Conservation (phyloP, 2,329 filamentous ascomycete species). For the Ustulina deusta region DNA sequence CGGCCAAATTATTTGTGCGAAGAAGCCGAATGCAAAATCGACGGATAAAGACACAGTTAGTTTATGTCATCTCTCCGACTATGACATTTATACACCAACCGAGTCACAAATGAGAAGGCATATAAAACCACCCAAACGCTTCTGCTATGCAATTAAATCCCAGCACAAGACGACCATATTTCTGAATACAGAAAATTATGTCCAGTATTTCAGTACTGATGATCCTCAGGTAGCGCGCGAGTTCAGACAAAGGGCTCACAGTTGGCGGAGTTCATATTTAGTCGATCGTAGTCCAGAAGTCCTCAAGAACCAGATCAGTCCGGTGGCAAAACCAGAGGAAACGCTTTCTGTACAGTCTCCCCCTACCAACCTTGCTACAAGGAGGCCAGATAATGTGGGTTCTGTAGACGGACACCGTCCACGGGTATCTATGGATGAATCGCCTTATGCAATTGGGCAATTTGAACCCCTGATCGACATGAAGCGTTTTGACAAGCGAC, state of each 20-base stretch:
- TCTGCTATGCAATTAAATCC: conserved; percentile 90
- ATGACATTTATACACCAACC: conserved; percentile 87
- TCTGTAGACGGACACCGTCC: conserved; percentile 53
- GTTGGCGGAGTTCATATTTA: conserved; percentile 93
- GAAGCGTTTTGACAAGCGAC: conserved; percentile 66
- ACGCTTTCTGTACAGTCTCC: conserved; percentile 50
- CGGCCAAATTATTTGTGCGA: conserved; percentile 79
- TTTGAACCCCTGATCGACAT: conserved; percentile 77
- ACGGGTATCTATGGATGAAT: conserved; percentile 60
- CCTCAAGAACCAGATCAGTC: conserved; percentile 48
- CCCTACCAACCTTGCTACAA: conserved; percentile 45
- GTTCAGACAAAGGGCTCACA: conserved; percentile 79
- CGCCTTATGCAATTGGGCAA: conserved; percentile 72
- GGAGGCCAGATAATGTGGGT: conserved; percentile 50
- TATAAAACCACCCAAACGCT: conserved; percentile 85
- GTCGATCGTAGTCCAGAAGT: conserved; percentile 71
- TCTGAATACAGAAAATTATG: conserved; percentile 83
- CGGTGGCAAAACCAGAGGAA: conserved; percentile 48
- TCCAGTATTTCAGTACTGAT: conserved; percentile 90
- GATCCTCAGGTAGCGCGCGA: conserved; percentile 73
- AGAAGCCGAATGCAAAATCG: conserved; percentile 71
- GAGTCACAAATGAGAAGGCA: conserved; percentile 74
- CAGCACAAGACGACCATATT: conserved; percentile 91
- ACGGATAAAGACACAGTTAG: conserved; percentile 74
- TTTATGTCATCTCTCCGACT: conserved; percentile 89